Evolutionary conservation across 768 basidiomycete genomes (phyloP), one percentile per base, ranked within the genome.

Genomic region (Termitomyces sp.): DNA sequence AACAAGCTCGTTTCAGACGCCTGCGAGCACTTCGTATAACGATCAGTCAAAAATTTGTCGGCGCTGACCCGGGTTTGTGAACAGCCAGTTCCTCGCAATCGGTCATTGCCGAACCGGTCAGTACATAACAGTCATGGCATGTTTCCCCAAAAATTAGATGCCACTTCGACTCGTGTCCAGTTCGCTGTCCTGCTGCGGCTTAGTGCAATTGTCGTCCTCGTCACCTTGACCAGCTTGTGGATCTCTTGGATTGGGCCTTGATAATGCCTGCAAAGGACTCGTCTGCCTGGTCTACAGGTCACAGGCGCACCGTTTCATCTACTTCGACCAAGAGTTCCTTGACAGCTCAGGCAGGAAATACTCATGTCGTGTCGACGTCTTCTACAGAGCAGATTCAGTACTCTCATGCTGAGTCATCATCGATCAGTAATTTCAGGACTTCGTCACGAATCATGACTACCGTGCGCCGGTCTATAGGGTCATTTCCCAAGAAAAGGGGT

Each of bases 371-470:
- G 33, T 54, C 40, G 40, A 40, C 40, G 40, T 40, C 57, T 5
- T 47, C 53, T 8, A 41, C 14, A 23, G 50, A 61, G 16, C 56
- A n/a, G 32, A 16, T 23, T 13, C 49, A 65, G 30, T 46, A 58
- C 26, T 38, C 51, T 13, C 26, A 56, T 48, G 28, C 58, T 36
- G 57, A 62, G 35, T 43, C 55, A 10, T 48, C 56, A 33, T 59
- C 63, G 35, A 53, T 59, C 13, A 63, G 40, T 38, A 54, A 53
- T 40, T 32, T 5, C 6, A 67, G 60, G 48, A 63, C 68, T 38
- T 64, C 69, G 18, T 66, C 67, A 57, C 62, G 68, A 54, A 64
- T 70, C 13, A 66, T 70, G 56, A 65, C 64, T 54, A 63, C 66
- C 23, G 63, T 70, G 28, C 63, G 62, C 36, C 61, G 59, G 32